Conservation (phyloP, 164 flowering plant species). For the Tetrastigma voinierianum region DNA sequence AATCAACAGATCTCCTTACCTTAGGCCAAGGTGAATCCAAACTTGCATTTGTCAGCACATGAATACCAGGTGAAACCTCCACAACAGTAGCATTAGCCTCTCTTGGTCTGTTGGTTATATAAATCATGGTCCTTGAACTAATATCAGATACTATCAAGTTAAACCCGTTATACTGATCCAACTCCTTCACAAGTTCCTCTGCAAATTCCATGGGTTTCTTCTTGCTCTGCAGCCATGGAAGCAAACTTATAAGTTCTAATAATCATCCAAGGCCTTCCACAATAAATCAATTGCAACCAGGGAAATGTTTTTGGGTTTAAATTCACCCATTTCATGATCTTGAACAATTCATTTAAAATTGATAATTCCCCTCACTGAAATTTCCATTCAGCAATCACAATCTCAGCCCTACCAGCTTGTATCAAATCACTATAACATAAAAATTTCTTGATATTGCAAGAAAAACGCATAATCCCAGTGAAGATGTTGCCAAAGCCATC, state of each 20-base stretch:
- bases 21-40: constrained; percentile 74
- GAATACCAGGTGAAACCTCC: constrained; percentile 61
- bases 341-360: too few relatives aligned
- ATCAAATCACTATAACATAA: too few relatives aligned
- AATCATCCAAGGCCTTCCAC: background rate
- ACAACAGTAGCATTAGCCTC: constrained; percentile 11
- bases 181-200: constrained; percentile 42
- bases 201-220: constrained; percentile 54
- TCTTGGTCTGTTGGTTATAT: constrained; percentile 52
- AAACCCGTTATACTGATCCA: constrained; percentile 50
- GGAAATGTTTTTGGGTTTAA: too few relatives aligned
- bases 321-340: too few relatives aligned
- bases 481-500: too few relatives aligned
- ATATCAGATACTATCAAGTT: constrained; percentile 56
- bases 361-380: too few relatives aligned
- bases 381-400: too few relatives aligned
- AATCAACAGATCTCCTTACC: constrained; percentile 25
- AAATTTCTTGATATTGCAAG: too few relatives aligned
- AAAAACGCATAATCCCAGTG: too few relatives aligned
- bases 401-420: too few relatives aligned
- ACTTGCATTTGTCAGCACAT: constrained; percentile 58
- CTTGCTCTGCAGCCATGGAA: constrained; percentile 37
- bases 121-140: constrained; percentile 44
- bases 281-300: background rate
- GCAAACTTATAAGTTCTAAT: background rate